Evolutionary conservation across 805 yeast genomes (phyloP).

Genomic region (Candida nonsorbophila): DNA sequence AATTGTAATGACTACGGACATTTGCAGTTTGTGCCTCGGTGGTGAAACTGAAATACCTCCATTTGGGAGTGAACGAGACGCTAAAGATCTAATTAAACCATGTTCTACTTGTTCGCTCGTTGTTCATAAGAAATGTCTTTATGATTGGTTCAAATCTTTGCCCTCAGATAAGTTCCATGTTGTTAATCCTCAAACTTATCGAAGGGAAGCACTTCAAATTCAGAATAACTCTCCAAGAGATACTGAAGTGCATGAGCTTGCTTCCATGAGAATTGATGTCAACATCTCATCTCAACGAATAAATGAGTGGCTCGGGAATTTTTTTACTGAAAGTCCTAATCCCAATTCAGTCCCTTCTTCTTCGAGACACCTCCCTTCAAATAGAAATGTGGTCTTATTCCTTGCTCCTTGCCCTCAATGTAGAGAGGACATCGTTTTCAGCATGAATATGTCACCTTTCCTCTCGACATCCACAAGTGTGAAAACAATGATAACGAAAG

Average conservation of each 20-base stretch:
- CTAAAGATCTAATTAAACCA: conserved; percentile 30
- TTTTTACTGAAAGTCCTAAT: conserved; percentile 3
- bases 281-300: conserved; percentile 11
- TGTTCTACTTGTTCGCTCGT: conserved; percentile 32
- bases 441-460: conserved; percentile 22
- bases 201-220: not conserved
- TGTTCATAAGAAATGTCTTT: conserved; percentile 32
- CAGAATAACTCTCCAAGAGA: not conserved
- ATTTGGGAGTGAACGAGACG: conserved; percentile 29
- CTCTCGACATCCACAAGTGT: conserved; percentile 15
- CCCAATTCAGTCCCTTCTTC: not conserved
- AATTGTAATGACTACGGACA: too few relatives aligned
- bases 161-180: conserved; percentile 21
- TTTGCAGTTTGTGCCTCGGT: conserved; percentile 36
- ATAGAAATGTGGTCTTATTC: conserved; percentile 8
- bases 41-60: conserved; percentile 35
- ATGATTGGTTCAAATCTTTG: conserved; percentile 37
- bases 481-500: conserved; percentile 12
- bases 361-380: not conserved
- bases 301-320: conserved; percentile 10
- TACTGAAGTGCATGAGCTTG: not conserved
- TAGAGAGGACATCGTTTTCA: conserved; percentile 27
- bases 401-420: conserved; percentile 39
- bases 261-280: too few relatives aligned
- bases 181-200: conserved; percentile 5